Evolutionary conservation across 371 early-diverging fungal genomes (phyloP).

Genomic region (Phascolomyces articulosus): DNA sequence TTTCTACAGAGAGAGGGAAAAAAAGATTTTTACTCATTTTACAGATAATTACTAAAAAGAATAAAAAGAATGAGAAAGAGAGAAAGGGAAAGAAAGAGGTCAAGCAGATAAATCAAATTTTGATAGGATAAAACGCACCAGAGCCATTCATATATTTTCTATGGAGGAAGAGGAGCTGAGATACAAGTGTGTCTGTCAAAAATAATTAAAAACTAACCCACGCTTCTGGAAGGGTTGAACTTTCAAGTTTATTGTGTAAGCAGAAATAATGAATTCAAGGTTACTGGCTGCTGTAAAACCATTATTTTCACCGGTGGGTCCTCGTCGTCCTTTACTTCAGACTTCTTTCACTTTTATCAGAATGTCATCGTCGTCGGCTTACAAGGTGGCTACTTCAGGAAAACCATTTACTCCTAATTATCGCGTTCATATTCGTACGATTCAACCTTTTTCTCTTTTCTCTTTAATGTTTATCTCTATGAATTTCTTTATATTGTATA

Average conservation of each 20-base stretch:
- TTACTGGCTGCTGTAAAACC: constrained; percentile 3
- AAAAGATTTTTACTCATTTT: no score
- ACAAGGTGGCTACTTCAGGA: constrained; percentile 10
- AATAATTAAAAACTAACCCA: no score
- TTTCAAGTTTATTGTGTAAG: constrained; percentile 1
- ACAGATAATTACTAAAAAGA: no score
- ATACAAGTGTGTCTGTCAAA: no score
- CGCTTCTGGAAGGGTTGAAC: background rate
- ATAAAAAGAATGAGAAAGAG: no score
- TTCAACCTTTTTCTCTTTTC: background rate
- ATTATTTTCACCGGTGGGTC: constrained; percentile 1
- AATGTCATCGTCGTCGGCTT: constrained; percentile 11
- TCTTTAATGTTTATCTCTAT: background rate
- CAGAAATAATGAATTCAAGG: constrained; percentile 8
- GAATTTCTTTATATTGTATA: background rate
- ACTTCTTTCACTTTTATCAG: constrained; percentile 3
- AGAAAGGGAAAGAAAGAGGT: no score
- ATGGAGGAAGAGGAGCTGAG: no score
- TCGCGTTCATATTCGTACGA: constrained; percentile 20
- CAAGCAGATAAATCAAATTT: no score
- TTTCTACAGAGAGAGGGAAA: no score
- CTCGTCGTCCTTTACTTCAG: constrained; percentile 10
- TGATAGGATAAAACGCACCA: no score
- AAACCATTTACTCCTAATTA: constrained; percentile 17
- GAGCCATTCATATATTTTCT: no score